phyloP scores from a whole-genome alignment of 257 asterid species.

The Lycium ferocissimum region DNA sequence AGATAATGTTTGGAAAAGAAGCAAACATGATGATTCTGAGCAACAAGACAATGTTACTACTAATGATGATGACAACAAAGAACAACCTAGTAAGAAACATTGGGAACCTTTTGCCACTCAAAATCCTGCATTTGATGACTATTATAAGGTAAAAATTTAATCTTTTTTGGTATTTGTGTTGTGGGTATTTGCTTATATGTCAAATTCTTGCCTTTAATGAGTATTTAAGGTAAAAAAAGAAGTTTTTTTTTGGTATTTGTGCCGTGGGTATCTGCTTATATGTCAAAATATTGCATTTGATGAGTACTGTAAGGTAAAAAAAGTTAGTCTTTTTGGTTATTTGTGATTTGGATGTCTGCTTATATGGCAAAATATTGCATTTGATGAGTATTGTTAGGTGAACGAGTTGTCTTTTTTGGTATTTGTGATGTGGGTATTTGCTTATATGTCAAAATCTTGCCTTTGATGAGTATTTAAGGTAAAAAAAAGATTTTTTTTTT shows the following conservation, averaged over 20 bases:
- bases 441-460: slow-evolving; percentile 26
- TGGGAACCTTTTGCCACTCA: slow-evolving; percentile 75
- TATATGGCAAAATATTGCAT: slow-evolving; percentile 36
- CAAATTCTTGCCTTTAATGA: slow-evolving; percentile 57
- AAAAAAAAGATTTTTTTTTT: background rate
- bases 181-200: background rate
- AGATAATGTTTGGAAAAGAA: slow-evolving; percentile 74
- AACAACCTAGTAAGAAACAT: slow-evolving; percentile 10
- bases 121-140: slow-evolving; percentile 67
- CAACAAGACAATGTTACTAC: slow-evolving; percentile 36
- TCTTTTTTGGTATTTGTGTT: background rate
- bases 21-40: slow-evolving; percentile 46
- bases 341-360: too few relatives aligned
- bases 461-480: slow-evolving; percentile 56
- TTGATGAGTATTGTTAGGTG: slow-evolving; percentile 78
- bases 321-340: too few relatives aligned
- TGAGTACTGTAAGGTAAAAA: slow-evolving; percentile 78
- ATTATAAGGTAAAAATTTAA: slow-evolving; percentile 55
- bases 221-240: slow-evolving; percentile 55
- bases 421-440: background rate
- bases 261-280: background rate
- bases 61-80: slow-evolving; percentile 40
- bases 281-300: slow-evolving; percentile 31
- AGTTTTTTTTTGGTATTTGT: too few relatives aligned
- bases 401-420: background rate